Evolutionary conservation across 306 rosid genomes (phyloP), one percentile per base, ranked within the genome.

Genomic region (Castanopsis chinensis): DNA sequence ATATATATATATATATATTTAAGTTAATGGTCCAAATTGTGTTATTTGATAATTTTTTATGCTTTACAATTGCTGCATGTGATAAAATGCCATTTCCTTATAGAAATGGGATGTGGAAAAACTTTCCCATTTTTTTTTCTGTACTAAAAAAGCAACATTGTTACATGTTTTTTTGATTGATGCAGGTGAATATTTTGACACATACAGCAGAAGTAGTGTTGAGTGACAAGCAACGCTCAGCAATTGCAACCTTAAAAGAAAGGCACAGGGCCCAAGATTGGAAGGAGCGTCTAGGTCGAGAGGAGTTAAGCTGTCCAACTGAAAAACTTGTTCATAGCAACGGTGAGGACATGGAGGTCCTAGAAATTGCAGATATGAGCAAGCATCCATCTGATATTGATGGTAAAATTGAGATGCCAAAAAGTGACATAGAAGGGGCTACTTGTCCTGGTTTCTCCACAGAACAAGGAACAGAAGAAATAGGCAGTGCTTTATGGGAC

Each of bases 141-240:
- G 70, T 18, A 64, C 32, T 14, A 15, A 17, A 10, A 49, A 33
- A 19, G 55, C 11, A 27, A 27, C 33, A 71, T 27, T 11, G 27
- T 56, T 27, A 76, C 73, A n/a, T 80, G 55, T 10, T 58, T 10
- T 58, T 30, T 67, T 76, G 64, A 71, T 79, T 55, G 74, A 28
- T 74, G 71, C 81, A 93, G 98, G 97, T 91, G 64, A 93, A 93
- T 85, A 90, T 93, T 76, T 87, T 93, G 85, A 89, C 91, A 27
- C 92, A 91, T 86, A 90, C 88, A 28, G 87, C 91, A 10, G 95
- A 91, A 58, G 92, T 91, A n/a, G 68, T 5, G 21, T 68, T 85
- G 80, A 76, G 81, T 30, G 78, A 76, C 51, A 82, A 78, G 63
- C 97, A 91, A 37, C 83, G 23, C 17, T 56, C 73, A 11, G 71